phyloP scores from a whole-genome alignment of 345 rosid species.

The Mercurialis annua region DNA sequence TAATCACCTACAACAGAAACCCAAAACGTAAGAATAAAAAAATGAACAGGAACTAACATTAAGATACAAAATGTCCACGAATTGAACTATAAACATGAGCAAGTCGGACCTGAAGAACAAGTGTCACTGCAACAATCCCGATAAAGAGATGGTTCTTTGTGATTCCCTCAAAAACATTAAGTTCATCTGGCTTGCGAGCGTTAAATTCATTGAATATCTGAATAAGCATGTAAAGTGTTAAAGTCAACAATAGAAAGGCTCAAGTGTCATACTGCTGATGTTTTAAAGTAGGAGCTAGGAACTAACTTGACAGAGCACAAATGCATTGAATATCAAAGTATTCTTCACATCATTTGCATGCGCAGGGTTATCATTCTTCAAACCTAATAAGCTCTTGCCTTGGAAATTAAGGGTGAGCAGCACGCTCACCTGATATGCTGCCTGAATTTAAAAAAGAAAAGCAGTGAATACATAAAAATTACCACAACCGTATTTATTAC shows the following conservation, averaged over 20 bases:
- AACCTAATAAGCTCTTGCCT: constrained; percentile 25
- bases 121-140: constrained; percentile 25
- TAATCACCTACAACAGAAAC: constrained; percentile 17
- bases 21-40: not conserved
- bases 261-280: not conserved
- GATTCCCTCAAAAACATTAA: constrained; percentile 26
- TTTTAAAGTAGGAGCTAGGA: not conserved
- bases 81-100: not conserved
- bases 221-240: too few relatives aligned
- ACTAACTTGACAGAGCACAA: constrained; percentile 36
- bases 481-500: not conserved
- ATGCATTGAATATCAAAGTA: constrained; percentile 35
- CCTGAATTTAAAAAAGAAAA: constrained; percentile 21
- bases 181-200: constrained; percentile 34
- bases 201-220: constrained; percentile 37
- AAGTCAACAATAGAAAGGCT: not conserved
- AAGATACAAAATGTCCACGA: not conserved
- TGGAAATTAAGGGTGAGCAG: constrained; percentile 30
- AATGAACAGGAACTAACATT: too few relatives aligned
- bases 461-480: not conserved
- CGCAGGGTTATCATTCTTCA: constrained; percentile 7
- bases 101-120: constrained; percentile 28
- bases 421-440: constrained; percentile 30
- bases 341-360: constrained; percentile 32
- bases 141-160: constrained; percentile 26